phyloP scores from a whole-genome alignment of 257 asterid species.

The Phtheirospermum japonicum region DNA sequence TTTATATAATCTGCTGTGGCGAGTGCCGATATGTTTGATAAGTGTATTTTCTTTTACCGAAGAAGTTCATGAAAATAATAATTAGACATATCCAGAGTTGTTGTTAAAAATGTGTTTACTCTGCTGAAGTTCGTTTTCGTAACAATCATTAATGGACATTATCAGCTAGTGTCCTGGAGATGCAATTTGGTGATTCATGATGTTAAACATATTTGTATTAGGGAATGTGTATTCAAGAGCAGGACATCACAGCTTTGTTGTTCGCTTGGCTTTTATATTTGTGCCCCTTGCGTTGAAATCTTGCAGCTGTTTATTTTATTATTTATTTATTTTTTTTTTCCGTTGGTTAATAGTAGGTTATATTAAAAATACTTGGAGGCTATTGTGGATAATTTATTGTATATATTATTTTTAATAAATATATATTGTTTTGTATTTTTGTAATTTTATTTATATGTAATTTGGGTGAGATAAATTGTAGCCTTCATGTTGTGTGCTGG shows the following conservation, averaged over 20 bases:
- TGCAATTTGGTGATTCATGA: background rate
- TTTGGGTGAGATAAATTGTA: background rate
- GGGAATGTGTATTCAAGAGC: background rate
- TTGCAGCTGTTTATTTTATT: too few species aligned
- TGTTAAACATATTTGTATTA: background rate
- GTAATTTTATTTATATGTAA: background rate
- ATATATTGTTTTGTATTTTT: background rate
- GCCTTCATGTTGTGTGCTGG: background rate
- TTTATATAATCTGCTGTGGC: background rate
- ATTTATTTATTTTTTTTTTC: too few species aligned
- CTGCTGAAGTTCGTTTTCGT: background rate
- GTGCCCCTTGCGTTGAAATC: too few species aligned
- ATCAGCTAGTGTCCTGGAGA: background rate
- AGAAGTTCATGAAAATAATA: background rate
- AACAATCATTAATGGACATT: background rate
- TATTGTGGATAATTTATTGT: background rate
- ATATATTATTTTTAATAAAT: too few species aligned
- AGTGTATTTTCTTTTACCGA: background rate
- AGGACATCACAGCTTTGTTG: too few species aligned
- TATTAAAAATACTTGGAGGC: background rate
- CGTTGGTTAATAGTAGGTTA: background rate
- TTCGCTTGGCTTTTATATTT: too few species aligned
- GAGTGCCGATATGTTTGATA: background rate
- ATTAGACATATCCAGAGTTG: background rate
- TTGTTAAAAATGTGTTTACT: background rate